These are phyloP conservation scores for Allantophomopsis cytisporea DNA, from an alignment of 2,329 filamentous ascomycete genomes.

Conservation along the genomic window DNA sequence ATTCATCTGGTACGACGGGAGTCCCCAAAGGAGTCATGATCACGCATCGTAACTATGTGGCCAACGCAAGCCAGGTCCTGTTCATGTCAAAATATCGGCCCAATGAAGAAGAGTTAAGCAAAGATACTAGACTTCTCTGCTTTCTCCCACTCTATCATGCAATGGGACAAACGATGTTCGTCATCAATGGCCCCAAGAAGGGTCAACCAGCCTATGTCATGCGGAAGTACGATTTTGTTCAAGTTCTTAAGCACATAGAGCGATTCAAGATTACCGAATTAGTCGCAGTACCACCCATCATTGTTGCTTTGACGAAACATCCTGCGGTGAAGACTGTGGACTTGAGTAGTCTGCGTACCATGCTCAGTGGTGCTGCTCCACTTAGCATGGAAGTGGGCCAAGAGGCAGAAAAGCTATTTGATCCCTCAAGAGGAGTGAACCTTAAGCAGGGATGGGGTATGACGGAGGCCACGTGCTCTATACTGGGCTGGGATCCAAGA, in stretches of 20 bases:
- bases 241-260: constrained; percentile 56
- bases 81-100: constrained; percentile 29
- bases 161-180: constrained; percentile 58
- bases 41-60: constrained; percentile 16
- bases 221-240: constrained; percentile 61
- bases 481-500: constrained; percentile 47
- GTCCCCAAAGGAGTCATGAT: constrained; percentile 22
- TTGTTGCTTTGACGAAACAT: constrained; percentile 60
- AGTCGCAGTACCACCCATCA: constrained; percentile 59
- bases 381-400: constrained; percentile 39
- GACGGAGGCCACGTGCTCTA: constrained; percentile 69
- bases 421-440: constrained; percentile 31
- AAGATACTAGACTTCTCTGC: constrained; percentile 12
- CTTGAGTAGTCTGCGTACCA: constrained; percentile 45
- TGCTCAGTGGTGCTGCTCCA: constrained; percentile 59
- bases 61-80: constrained; percentile 34
- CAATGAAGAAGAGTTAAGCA: constrained; percentile 22
- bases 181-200: constrained; percentile 40
- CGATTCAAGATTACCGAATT: constrained; percentile 55
- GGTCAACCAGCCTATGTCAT: constrained; percentile 65
- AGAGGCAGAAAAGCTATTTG: constrained; percentile 40
- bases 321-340: constrained; percentile 53
- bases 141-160: constrained; percentile 49
- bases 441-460: constrained; percentile 74
- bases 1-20: constrained; percentile 45